These are phyloP conservation scores for Gossypium schwendimanii DNA, from an alignment of 441 rosid genomes.

Conservation along the genomic window DNA sequence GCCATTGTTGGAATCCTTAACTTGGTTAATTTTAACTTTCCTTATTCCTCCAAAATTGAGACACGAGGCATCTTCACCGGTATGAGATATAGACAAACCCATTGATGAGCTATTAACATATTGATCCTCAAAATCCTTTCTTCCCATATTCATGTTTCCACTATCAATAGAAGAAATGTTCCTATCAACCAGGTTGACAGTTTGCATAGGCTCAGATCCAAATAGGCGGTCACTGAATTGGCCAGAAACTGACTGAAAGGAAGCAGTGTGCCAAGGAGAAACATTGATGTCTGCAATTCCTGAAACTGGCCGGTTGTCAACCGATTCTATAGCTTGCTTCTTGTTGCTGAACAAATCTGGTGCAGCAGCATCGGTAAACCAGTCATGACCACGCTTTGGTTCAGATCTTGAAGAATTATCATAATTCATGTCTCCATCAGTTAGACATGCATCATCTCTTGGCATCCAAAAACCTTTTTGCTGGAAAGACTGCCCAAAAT, in stretches of 20 bases:
- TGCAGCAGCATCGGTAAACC: conserved; percentile 30
- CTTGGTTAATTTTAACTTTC: conserved; percentile 35
- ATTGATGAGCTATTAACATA: conserved; percentile 25
- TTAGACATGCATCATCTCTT: conserved; percentile 26
- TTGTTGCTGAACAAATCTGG: conserved; percentile 35
- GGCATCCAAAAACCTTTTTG: conserved; percentile 31
- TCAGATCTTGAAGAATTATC: conserved; percentile 33
- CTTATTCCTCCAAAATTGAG: conserved; percentile 31
- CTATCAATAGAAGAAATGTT: conserved; percentile 25
- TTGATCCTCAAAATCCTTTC: conserved; percentile 35
- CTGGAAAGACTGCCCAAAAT: conserved; percentile 33
- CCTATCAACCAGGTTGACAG: conserved; percentile 33
- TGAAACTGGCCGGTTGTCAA: conserved; percentile 16
- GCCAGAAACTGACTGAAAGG: conserved; percentile 28
- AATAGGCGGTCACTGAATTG: conserved; percentile 29
- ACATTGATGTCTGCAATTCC: conserved; percentile 22
- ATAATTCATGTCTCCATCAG: conserved; percentile 28
- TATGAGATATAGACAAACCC: conserved; percentile 30
- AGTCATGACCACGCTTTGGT: conserved; percentile 37
- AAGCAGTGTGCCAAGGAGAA: conserved; percentile 26
- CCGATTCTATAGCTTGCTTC: conserved; percentile 35
- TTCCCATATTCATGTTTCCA: conserved; percentile 36
- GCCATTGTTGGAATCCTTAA: conserved; percentile 24
- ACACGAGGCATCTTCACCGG: conserved; percentile 28
- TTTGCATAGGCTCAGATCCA: conserved; percentile 29